Evolutionary conservation across 2,329 filamentous ascomycete genomes (phyloP).

Genomic region (Neoscytalidium dimidiatum): DNA sequence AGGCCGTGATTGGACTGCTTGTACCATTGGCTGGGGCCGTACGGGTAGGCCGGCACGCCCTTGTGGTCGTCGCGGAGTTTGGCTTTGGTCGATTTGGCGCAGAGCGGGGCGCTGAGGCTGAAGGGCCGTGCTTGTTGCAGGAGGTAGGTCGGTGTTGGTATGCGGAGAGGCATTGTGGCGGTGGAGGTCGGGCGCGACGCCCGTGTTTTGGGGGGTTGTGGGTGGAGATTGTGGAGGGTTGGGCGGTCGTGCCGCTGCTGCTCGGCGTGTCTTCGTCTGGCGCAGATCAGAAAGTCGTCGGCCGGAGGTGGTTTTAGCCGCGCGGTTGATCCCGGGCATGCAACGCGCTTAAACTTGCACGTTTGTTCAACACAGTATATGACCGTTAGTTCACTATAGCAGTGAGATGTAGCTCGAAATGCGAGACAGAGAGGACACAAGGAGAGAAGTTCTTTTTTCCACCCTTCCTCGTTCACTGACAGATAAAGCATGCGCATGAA

Average conservation of each 20-base stretch:
- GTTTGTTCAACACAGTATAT: not conserved
- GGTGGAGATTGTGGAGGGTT: not conserved
- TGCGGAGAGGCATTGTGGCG: slow-evolving; percentile 7
- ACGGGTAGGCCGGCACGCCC: slow-evolving; percentile 61
- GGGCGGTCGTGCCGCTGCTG: not conserved
- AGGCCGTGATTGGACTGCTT: slow-evolving; percentile 79
- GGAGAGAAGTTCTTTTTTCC: too few relatives aligned
- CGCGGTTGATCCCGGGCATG: not conserved
- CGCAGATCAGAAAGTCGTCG: not conserved
- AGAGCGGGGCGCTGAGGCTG: slow-evolving; percentile 27
- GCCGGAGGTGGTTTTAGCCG: slow-evolving; percentile 9
- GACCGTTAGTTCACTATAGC: too few relatives aligned
- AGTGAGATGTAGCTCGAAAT: too few relatives aligned
- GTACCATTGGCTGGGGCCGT: slow-evolving; percentile 69
- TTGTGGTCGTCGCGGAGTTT: slow-evolving; percentile 15
- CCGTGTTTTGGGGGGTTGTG: not conserved
- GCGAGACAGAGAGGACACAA: too few relatives aligned
- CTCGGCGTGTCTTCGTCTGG: not conserved
- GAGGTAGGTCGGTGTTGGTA: not conserved
- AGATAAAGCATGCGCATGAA: too few relatives aligned
- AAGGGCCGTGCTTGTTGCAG: slow-evolving; percentile 29
- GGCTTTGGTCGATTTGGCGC: slow-evolving; percentile 26
- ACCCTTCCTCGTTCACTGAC: too few relatives aligned
- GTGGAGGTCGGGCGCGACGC: not conserved
- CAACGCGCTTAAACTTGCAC: not conserved